Conservation (phyloP, 305 asterid species). For the Fraxinus sp. region DNA sequence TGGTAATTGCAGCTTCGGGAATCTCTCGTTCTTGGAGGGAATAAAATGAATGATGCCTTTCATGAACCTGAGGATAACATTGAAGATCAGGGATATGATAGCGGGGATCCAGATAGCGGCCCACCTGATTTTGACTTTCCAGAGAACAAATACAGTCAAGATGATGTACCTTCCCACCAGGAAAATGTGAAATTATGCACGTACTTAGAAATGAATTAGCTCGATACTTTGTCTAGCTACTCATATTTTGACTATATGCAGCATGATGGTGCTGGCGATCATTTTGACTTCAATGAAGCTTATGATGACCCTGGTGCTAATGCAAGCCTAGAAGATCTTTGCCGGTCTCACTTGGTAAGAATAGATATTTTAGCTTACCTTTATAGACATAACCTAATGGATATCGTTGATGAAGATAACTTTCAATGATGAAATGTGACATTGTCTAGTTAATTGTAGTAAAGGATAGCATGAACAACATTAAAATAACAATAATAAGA, state of each 20-base stretch:
- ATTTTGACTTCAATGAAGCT: slow-evolving; percentile 27
- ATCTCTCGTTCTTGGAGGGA: slow-evolving; percentile 56
- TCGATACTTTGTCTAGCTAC: slow-evolving; percentile 12
- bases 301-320: slow-evolving; percentile 44
- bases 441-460: not conserved
- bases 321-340: slow-evolving; percentile 81
- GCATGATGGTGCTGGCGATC: slow-evolving; percentile 41
- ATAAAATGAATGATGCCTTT: slow-evolving; percentile 35
- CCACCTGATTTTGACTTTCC: slow-evolving; percentile 64
- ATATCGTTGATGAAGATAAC: slow-evolving; percentile 14
- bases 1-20: slow-evolving; percentile 70
- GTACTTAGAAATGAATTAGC: slow-evolving; percentile 1
- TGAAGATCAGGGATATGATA: slow-evolving; percentile 54
- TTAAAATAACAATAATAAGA: not conserved
- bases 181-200: slow-evolving; percentile 45
- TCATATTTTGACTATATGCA: slow-evolving; percentile 32
- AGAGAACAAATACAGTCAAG: slow-evolving; percentile 38
- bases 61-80: slow-evolving; percentile 32
- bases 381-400: not conserved
- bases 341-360: slow-evolving; percentile 90
- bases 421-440: not conserved
- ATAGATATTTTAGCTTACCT: slow-evolving; percentile 17
- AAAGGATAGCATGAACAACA: not conserved
- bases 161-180: slow-evolving; percentile 37
- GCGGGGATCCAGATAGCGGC: slow-evolving; percentile 60